Base-by-base conservation (phyloP, 1,139 yeast species). In the Debaryomyces sp. region DNA sequence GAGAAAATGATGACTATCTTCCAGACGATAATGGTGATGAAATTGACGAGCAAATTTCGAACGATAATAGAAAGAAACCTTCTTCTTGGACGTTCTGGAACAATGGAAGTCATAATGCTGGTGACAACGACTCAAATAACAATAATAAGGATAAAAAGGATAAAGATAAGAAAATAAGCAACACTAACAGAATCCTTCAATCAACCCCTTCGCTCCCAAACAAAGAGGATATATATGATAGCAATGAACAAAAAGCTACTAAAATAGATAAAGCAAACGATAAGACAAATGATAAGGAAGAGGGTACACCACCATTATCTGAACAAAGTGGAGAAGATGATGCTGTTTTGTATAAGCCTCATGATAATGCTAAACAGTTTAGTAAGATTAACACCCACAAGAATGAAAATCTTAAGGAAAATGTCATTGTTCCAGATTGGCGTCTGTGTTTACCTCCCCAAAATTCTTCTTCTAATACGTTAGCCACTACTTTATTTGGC, bases 341-440 rank as follows among this genome's bases (percentile, higher is more conserved):
- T 56, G 81, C 81, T 1, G 80, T 76, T 2, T 64, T 76, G 50
- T 76, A 75, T 56, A 75, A 75, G 50, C 78, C 80, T 1, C 81
- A 76, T 50, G 70, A 71, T 48, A 68, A 72, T 45, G 63, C 79
- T 4, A 61, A 67, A 21, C 77, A 75, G 50, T 75, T 76, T 59
- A 67, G 63, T 48, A 68, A 74, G 54, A 75, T 76, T 50, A 74
- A 76, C 54, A 75, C 79, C 8, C 80, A 74, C 54, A 74, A 73
- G 52, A 75, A 75, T 54, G 80, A 75, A 53, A 72, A 75, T 57
- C 59, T 75, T 44, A 58, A 57, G 39, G 78, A 73, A 46, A 76
- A 75, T 54, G 57, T 70, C 13, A 72, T 76, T 41, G 80, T 76
- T 2, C 81, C 81, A 4, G 66, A 67, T 45, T 76, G 81, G 81